Evolutionary conservation across 441 rosid species (phyloP), one percentile per base, ranked within the genome.

Genomic region (Corymbia calophylla): DNA sequence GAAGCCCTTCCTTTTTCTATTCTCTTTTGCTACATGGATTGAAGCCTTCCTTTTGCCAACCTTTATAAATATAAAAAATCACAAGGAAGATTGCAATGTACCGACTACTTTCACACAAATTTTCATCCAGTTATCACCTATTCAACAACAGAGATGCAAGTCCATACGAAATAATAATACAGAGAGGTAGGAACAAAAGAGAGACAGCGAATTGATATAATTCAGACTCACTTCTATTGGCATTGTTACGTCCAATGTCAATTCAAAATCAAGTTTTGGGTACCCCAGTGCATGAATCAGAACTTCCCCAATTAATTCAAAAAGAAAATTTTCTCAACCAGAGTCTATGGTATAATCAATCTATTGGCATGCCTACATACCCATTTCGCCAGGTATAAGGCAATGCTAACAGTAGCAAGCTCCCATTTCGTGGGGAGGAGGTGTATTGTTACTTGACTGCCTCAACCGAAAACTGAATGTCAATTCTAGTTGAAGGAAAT

Each of bases 11-110:
- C 89, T 48, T 62, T 90, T 91, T 92, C 27, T 44, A 23, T 44
- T 11, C 51, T 44, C n/a, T 25, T 77, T 77, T 77, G n/a, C 12
- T 44, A 47, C 84, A 77, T 77, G 51, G 51, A 90, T 89, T 89
- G 84, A 89, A 87, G 89, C 80, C 89, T 73, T 39, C 51, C 92
- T 89, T 91, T 91, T 92, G 89, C 90, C 91, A 86, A 73, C 92
- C 91, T 89, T 39, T 32, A 27, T 35, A 60, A 35, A 31, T 58
- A 27, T 60, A 12, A 55, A 44, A 77, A 23, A 23, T 77, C 47
- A 32, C 47, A 68, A 9, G 5, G 6, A 77, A 44, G 84, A 77
- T 77, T 44, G 84, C 23, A 44, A 77, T 6, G 51, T 23, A 44
- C 51, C 44, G 49, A 77, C 84, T 21, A 77, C n/a, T 77, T 21